These are phyloP conservation scores for Plasmodium falciparum DNA, from an alignment of 169 alveolate genomes.

Conservation along the genomic window DNA sequence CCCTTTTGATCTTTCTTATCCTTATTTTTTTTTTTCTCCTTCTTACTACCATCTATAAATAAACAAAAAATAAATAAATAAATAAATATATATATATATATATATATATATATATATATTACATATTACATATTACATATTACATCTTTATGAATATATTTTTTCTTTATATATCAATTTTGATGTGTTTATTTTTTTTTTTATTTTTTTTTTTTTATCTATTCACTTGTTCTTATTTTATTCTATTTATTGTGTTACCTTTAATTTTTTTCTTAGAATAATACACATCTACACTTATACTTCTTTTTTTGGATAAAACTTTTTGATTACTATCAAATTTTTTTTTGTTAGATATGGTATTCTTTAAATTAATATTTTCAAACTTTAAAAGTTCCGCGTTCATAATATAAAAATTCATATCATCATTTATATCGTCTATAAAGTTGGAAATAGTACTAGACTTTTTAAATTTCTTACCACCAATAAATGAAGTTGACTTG, in stretches of 20 bases:
- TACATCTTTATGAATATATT: too few species aligned
- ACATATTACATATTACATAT: too few species aligned
- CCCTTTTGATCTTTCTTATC: background rate
- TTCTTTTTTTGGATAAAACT: slow-evolving; percentile 1
- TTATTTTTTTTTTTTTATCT: too few species aligned
- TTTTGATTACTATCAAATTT: background rate
- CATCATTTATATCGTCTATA: slow-evolving; percentile 10
- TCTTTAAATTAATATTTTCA: slow-evolving; percentile 1
- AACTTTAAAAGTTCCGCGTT: background rate
- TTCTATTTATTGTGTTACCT: background rate
- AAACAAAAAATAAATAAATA: too few species aligned
- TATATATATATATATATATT: too few species aligned
- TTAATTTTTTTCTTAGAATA: slow-evolving; percentile 6
- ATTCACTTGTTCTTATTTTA: too few species aligned
- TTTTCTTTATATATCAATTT: too few species aligned
- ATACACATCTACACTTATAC: slow-evolving; percentile 45
- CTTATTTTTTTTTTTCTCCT: background rate
- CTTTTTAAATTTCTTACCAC: slow-evolving; percentile 23
- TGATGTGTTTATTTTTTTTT: too few species aligned
- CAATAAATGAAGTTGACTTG: background rate
- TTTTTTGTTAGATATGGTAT: background rate
- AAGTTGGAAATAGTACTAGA: slow-evolving; percentile 8
- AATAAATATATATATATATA: too few species aligned
- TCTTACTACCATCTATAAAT: background rate
- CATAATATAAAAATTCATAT: background rate